Base-by-base conservation (phyloP, 169 alveolate genomes). In the Theileria equi region DNA sequence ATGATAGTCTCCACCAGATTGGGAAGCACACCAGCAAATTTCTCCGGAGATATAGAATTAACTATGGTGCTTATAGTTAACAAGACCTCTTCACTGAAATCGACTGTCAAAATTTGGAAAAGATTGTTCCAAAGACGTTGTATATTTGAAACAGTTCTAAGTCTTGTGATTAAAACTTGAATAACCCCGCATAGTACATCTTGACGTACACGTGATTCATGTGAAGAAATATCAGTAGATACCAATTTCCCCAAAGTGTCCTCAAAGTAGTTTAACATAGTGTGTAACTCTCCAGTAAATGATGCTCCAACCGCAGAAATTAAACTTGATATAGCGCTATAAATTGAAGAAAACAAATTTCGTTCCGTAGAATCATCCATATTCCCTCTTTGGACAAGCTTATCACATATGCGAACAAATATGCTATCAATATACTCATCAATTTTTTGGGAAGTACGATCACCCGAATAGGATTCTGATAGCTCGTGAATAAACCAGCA, bases 31-130 rank as follows among this genome's bases (percentile, higher is more conserved):
- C 80, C 88, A 16, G 44, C 64, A 36, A 73, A 44, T 16, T 61
- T 73, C 16, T 58, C 84, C 43, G 62, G 59, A 25, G 78, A 84
- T 71, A 88, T 70, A 29, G 68, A 88, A 52, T 87, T 89, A 32
- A 89, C 73, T 54, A 89, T 68, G 40, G 95, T 93, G 29, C 92
- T 80, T 8, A 82, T 73, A 21, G 94, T 88, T 49, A 91, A 77
- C 63, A 91, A 70, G 13, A 92, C 95, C 69, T 91, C 95, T 72
- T 89, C 93, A 28, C 80, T 55, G 36, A 65, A 34, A 26, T 77
- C 81, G 23, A 62, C 81, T 50, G 47, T 38, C 35, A 77, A 40
- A 21, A 67, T 50, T 34, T 16, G 7, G 17, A 28, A 67, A 17
- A 81, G 63, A 49, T 52, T 82, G 41, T 31, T 57, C 76, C 71